Percentiles rank a stretch among this genome's conserved stretches.
Evolutionary conservation across 2,329 filamentous ascomycete species (phyloP).

Genomic region (Leptographium procerum): DNA sequence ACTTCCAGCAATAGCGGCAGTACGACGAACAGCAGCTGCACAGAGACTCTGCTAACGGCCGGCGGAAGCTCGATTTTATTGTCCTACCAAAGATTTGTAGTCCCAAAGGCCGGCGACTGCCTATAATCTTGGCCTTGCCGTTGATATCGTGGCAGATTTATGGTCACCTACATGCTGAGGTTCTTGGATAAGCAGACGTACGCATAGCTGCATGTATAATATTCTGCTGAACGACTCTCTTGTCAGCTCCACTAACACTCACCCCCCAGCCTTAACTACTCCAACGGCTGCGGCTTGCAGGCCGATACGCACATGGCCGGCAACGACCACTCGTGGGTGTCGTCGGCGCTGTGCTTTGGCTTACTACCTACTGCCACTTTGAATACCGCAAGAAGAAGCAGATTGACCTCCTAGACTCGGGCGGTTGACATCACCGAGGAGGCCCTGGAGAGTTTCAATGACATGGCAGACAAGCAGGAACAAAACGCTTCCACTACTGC

Average conservation of each 20-base stretch:
- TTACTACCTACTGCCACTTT: conserved; percentile 19
- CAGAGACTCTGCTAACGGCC: conserved; percentile 18
- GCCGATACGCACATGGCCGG: conserved; percentile 27
- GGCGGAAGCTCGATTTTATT: conserved; percentile 24
- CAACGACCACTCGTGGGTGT: conserved; percentile 31
- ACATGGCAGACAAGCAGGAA: conserved; percentile 12
- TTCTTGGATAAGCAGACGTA: conserved; percentile 21
- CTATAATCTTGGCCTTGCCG: not conserved
- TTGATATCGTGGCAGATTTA: conserved; percentile 17
- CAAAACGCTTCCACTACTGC: conserved; percentile 10
- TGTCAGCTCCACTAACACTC: too few relatives aligned
- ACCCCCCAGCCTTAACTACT: conserved; percentile 19
- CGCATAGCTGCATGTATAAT: too few relatives aligned
- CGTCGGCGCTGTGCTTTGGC: conserved; percentile 31
- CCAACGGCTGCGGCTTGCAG: conserved; percentile 30
- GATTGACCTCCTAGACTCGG: conserved; percentile 4
- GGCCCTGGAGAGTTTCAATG: conserved; percentile 9
- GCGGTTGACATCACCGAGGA: conserved; percentile 3
- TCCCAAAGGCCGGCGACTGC: not conserved
- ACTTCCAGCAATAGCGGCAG: conserved; percentile 22
- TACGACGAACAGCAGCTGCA: conserved; percentile 23
- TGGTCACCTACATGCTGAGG: conserved; percentile 22
- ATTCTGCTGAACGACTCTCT: too few relatives aligned
- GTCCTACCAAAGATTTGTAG: conserved; percentile 23
- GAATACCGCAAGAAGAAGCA: conserved; percentile 9